Evolutionary conservation across 2,329 filamentous ascomycete genomes (phyloP).

Genomic region (Chrysosporium queenslandicum): DNA sequence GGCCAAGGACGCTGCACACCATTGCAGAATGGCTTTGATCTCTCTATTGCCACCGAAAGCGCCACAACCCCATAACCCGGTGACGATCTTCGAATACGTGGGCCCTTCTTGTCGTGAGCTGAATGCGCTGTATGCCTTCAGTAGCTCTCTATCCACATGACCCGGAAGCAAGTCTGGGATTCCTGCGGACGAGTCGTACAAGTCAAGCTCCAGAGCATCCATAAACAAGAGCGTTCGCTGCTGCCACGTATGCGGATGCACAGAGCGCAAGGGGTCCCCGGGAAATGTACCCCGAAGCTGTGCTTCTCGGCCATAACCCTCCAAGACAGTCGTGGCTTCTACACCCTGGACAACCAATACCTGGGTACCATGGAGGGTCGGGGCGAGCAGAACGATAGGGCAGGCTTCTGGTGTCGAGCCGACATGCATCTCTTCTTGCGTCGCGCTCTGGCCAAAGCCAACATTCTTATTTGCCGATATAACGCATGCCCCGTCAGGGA

Average conservation of each 20-base stretch:
- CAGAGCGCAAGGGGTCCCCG: neutral
- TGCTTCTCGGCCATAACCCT: slow-evolving; percentile 13
- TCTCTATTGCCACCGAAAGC: slow-evolving; percentile 15
- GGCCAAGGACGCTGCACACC: slow-evolving; percentile 15
- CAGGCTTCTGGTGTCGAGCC: slow-evolving; percentile 13
- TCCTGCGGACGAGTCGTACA: neutral
- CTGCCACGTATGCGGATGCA: slow-evolving; percentile 5
- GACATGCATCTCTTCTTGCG: slow-evolving; percentile 13
- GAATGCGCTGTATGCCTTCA: slow-evolving; percentile 13
- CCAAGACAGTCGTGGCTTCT: slow-evolving; percentile 12
- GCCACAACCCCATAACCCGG: slow-evolving; percentile 16
- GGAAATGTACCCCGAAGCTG: neutral
- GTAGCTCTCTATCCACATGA: slow-evolving; percentile 12
- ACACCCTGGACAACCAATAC: slow-evolving; percentile 12
- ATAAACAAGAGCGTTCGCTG: slow-evolving; percentile 15
- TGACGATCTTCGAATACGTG: slow-evolving; percentile 12
- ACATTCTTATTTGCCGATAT: slow-evolving; percentile 15
- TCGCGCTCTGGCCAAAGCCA: slow-evolving; percentile 14
- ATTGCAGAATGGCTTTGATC: slow-evolving; percentile 14
- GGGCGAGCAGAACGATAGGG: slow-evolving; percentile 7
- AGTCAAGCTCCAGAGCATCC: slow-evolving; percentile 14
- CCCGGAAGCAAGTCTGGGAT: slow-evolving; percentile 13
- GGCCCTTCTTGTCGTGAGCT: neutral
- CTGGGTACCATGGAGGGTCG: slow-evolving; percentile 7
- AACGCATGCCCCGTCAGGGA: slow-evolving; percentile 14